Conservation (phyloP, 768 basidiomycete genomes). For the Tulasnella sp. region DNA sequence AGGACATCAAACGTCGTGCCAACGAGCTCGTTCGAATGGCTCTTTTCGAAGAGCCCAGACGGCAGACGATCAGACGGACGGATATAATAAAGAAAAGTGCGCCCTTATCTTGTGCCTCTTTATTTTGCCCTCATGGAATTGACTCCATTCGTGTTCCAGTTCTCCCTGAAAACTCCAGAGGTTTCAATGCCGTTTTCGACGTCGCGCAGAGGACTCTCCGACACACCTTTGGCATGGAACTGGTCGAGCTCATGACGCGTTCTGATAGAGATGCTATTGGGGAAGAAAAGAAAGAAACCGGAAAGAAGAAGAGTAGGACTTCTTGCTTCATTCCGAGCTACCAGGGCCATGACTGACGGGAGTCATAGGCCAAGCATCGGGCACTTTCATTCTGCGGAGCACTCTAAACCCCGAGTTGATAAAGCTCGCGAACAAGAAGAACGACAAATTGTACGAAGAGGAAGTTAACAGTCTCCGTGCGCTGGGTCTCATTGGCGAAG, state of each 20-base stretch:
- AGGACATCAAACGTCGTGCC: conserved; percentile 71
- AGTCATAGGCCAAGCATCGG: conserved; percentile 59
- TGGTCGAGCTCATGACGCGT: conserved; percentile 73
- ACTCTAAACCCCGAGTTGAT: conserved; percentile 64
- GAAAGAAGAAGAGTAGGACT: conserved; percentile 51
- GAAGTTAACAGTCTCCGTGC: conserved; percentile 56
- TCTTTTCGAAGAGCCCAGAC: conserved; percentile 75
- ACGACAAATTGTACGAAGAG: conserved; percentile 51
- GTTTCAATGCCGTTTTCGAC: conserved; percentile 67
- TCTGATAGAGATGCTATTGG: conserved; percentile 57
- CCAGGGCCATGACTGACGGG: conserved; percentile 45
- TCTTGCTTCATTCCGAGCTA: conserved; percentile 37
- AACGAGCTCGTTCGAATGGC: conserved; percentile 77
- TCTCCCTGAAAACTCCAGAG: conserved; percentile 53
- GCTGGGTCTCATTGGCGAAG: conserved; percentile 39
- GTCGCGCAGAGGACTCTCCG: conserved; percentile 66
- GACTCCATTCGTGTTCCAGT: conserved; percentile 44
- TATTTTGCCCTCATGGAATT: neutral
- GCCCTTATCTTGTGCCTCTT: neutral
- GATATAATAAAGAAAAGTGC: conserved; percentile 85
- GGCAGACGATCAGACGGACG: conserved; percentile 69
- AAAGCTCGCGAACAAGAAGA: conserved; percentile 59
- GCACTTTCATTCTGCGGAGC: conserved; percentile 84
- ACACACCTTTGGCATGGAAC: conserved; percentile 78
- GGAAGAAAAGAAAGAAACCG: conserved; percentile 34